Conservation (phyloP, 306 rosid genomes). For the Morella rubra region DNA sequence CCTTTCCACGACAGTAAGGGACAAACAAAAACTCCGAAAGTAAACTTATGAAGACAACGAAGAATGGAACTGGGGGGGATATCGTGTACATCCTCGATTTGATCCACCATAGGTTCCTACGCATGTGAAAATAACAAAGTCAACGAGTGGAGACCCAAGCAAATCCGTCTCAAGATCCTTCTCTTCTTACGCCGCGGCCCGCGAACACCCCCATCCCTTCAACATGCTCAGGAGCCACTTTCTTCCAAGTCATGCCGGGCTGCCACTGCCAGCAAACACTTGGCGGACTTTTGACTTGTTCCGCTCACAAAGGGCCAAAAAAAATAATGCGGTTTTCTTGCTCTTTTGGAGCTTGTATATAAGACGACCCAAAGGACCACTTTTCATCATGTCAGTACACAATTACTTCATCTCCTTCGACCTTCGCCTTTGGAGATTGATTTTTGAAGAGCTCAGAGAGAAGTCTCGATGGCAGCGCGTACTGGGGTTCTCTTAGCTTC, state of each 20-base stretch:
- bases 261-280: not conserved
- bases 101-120: not conserved
- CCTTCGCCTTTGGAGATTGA: constrained; percentile 7
- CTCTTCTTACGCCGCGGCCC: not conserved
- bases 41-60: not conserved
- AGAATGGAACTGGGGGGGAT: not conserved
- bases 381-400: constrained; percentile 4
- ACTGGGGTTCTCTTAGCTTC: constrained; percentile 44
- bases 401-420: not conserved
- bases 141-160: constrained; percentile 34
- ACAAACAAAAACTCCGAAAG: constrained; percentile 25
- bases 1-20: constrained; percentile 44
- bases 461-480: constrained; percentile 66
- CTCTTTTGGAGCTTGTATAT: constrained; percentile 23
- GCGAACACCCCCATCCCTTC: constrained; percentile 22
- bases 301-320: not conserved
- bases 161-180: constrained; percentile 3
- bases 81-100: not conserved
- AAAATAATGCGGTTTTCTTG: not conserved
- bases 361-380: constrained; percentile 2
- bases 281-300: constrained; percentile 30
- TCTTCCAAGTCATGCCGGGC: not conserved
- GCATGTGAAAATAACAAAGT: constrained; percentile 5
- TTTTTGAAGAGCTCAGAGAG: constrained; percentile 7
- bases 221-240: constrained; percentile 27